Evolutionary conservation across 805 yeast genomes (phyloP), one percentile per base, ranked within the genome.

Genomic region (Wickerhamomyces xylosicus): DNA sequence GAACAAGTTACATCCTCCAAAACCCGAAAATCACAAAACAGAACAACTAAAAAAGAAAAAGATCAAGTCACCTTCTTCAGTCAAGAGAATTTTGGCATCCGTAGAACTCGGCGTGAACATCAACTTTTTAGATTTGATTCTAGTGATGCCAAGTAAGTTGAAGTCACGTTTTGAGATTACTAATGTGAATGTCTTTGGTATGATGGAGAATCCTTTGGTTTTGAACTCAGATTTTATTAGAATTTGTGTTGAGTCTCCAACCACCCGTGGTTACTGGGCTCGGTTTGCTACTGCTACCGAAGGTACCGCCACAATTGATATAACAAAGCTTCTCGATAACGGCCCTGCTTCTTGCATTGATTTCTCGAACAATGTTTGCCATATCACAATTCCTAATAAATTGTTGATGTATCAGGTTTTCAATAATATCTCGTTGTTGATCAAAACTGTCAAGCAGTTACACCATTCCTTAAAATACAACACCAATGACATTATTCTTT

Each of bases 371-470:
- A 52, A 64, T 50, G 37, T 64, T 41, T 63, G 74, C 47, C 69
- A 78, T 39, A 53, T 80, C 34, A 64, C 66, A 19, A 65, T 86
- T 37, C 96, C 97, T 0, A 74, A 80, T 55, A 75, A 77, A 39
- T 84, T 84, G 53, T 66, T 83, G 37, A 75, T 85, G 39, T 85
- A 84, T 59, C 72, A 78, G 19, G 70, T 89, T n/a, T 75, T 89
- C 50, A 96, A 89, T 50, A 83, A 83, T 49, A 61, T 83, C 14
- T 70, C 85, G 16, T 77, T 86, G 0, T 60, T 79, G 32, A 66
- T 68, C 37, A 89, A 89, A 54, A 70, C 85, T 0, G 54, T 79
- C 11, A 72, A 71, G 43, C 94, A 85, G 46, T 63, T 80, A 44
- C 52, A 59, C 20, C 64, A 66, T 40, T 72, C 79, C 16, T 63